Evolutionary conservation across 306 rosid genomes (phyloP), one percentile per base, ranked within the genome.

Genomic region (Prunus campanulata): DNA sequence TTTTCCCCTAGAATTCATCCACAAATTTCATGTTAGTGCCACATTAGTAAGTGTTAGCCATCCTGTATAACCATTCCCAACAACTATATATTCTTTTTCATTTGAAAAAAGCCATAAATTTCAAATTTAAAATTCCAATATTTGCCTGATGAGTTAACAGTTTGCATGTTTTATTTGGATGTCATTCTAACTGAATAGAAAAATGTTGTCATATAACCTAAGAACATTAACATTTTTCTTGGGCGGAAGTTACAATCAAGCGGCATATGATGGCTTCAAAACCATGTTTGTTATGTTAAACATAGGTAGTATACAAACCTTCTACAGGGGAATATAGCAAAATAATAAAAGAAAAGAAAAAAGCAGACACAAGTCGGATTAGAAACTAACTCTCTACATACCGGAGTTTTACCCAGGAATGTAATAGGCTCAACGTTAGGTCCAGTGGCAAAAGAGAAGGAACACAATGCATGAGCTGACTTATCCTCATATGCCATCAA

Each of bases 401-500:
- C 98, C 95, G 13, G 80, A 78, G 98, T 95, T 85, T 89, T 89
- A 67, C 98, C 98, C 63, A 88, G 77, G 75, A 95, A 95, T 42
- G 96, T 88, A 75, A 90, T 76, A 44, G 98, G 97, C 65, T 92
- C 92, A 73, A 83, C 65, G 59, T 77, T 66, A 50, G 97, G 93
- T 69, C 97, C 97, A 75, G 80, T 78, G 13, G 93, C 86, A 70
- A 92, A 82, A 66, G 98, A 92, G 81, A 92, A 89, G 63, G 89
- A 84, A 72, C 98, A 95, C 20, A 90, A 79, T 46, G 98, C 98
- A 79, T 88, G 87, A 3, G 96, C 98, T 78, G 97, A 95, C 88
- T 95, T 92, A 80, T 95, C 98, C 68, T 90, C 93, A 27, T 95
- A 95, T 44, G 98, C 96, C 91, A 80, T 82, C 92, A 92, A 83